phyloP scores from a whole-genome alignment of 176 grass and related monocot species.

The Musa acuminata region DNA sequence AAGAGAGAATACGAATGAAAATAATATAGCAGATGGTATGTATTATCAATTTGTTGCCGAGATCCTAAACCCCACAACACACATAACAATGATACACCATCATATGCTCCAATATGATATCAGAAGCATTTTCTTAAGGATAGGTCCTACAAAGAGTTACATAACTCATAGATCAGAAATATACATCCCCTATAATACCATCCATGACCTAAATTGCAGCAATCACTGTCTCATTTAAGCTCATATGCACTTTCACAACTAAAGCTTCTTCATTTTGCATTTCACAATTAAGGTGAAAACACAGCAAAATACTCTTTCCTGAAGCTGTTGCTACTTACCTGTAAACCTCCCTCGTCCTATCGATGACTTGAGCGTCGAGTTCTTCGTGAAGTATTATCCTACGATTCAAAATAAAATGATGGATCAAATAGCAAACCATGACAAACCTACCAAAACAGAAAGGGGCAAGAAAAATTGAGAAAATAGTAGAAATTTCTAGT shows the following conservation, averaged over 20 bases:
- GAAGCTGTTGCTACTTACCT: conserved; percentile 12
- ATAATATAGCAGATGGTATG: too few relatives aligned
- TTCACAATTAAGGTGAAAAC: too few relatives aligned
- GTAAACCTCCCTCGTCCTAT: conserved; percentile 54
- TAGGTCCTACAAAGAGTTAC: not conserved
- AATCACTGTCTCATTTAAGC: too few relatives aligned
- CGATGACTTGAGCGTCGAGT: conserved; percentile 50
- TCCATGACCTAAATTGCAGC: too few relatives aligned
- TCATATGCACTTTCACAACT: not conserved
- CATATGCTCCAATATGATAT: too few relatives aligned
- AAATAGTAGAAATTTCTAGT: not conserved
- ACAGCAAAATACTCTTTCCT: not conserved
- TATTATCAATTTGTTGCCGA: too few relatives aligned
- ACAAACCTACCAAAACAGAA: not conserved
- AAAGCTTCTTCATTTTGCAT: too few relatives aligned
- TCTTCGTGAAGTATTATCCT: conserved; percentile 84
- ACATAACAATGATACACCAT: too few relatives aligned
- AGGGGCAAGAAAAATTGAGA: not conserved
- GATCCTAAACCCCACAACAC: too few relatives aligned
- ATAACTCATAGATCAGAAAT: not conserved
- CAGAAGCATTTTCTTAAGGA: too few relatives aligned
- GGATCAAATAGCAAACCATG: not conserved
- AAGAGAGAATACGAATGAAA: too few relatives aligned
- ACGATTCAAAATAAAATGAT: not conserved
- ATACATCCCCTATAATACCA: too few relatives aligned